Evolutionary conservation across 495 filamentous ascomycete species (phyloP), one percentile per base, ranked within the genome.

Genomic region (Tuber magnatum): DNA sequence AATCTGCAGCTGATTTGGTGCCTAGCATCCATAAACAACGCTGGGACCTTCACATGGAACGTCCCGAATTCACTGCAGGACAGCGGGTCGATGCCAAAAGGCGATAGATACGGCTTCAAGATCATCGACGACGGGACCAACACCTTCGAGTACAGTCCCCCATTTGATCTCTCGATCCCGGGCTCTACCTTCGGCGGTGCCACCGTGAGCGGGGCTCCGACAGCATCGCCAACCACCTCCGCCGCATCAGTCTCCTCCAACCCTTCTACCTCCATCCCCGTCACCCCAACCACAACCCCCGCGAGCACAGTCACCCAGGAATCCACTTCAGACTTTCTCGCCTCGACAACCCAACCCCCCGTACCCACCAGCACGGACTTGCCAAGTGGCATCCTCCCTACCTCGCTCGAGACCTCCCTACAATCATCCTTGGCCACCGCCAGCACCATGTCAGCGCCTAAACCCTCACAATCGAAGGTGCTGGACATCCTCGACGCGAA

Each of bases 121-220:
- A 80, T 82, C 42, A 70, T 76, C 61, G 81, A 82, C 40, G 81
- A 82, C 46, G 32, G 56, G 22, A 82, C 81, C 22, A 69, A 61
- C 8, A 77, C 75, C 48, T 82, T 75, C 48, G 81, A 82, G 51
- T 82, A 82, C 68, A 80, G 77, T 72, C 77, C 80, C 68, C 81
- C 81, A 41, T 82, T 82, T 41, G 77, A 77, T 24, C 69, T 82
- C 43, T 70, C 61, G 9, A 56, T 76, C 69, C 46, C 77, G 0
- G 75, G 74, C 39, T 81, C 81, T 28, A 81, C 69, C 22, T 81
- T 72, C 51, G 69, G 22, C 42, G 73, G 18, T 24, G 38, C 77
- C 40, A 28, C 51, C n/a, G 1, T n/a, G n/a, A 61, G 51, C n/a
- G 51, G 51, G 51, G 35, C 18, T 71, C n/a, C 4, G 43, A 44